Evolutionary conservation across 2,329 filamentous ascomycete genomes (phyloP).

Genomic region (Cercospora janseana): DNA sequence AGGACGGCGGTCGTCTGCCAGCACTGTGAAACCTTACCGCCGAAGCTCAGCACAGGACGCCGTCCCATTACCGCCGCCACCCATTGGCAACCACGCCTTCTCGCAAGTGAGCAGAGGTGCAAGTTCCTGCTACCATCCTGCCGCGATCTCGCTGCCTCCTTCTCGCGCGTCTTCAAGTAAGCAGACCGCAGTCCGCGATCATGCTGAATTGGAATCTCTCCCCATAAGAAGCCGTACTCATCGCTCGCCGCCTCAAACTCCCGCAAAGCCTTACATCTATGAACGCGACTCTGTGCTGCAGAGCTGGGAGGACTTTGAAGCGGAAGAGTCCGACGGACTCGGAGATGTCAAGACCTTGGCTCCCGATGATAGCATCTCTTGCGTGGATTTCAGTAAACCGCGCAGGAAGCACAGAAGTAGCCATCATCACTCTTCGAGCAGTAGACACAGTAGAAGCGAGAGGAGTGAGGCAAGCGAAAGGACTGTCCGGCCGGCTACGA

Average conservation of each 20-base stretch:
- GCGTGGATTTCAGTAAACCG: slow-evolving; percentile 32
- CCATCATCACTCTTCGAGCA: slow-evolving; percentile 19
- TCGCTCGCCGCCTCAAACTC: slow-evolving; percentile 6
- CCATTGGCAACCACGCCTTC: slow-evolving; percentile 13
- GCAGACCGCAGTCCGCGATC: not conserved
- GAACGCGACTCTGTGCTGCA: slow-evolving; percentile 12
- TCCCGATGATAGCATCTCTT: slow-evolving; percentile 50
- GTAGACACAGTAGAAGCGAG: slow-evolving; percentile 19
- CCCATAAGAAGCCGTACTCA: not conserved
- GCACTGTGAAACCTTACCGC: slow-evolving; percentile 32
- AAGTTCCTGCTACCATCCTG: slow-evolving; percentile 28
- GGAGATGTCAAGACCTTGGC: slow-evolving; percentile 47
- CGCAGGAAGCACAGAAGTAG: slow-evolving; percentile 13
- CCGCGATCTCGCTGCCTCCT: slow-evolving; percentile 28
- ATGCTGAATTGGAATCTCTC: not conserved
- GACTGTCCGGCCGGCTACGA: slow-evolving; percentile 30
- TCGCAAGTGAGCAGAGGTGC: slow-evolving; percentile 18
- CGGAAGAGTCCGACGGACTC: slow-evolving; percentile 39
- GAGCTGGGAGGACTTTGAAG: slow-evolving; percentile 25
- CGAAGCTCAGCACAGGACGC: slow-evolving; percentile 16
- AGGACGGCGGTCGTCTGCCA: slow-evolving; percentile 29
- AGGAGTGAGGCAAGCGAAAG: slow-evolving; percentile 28
- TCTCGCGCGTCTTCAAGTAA: slow-evolving; percentile 13
- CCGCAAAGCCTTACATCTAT: slow-evolving; percentile 19
- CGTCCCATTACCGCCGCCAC: slow-evolving; percentile 18